Evolutionary conservation across 805 yeast genomes (phyloP).

Genomic region (Metschnikowia anglica): DNA sequence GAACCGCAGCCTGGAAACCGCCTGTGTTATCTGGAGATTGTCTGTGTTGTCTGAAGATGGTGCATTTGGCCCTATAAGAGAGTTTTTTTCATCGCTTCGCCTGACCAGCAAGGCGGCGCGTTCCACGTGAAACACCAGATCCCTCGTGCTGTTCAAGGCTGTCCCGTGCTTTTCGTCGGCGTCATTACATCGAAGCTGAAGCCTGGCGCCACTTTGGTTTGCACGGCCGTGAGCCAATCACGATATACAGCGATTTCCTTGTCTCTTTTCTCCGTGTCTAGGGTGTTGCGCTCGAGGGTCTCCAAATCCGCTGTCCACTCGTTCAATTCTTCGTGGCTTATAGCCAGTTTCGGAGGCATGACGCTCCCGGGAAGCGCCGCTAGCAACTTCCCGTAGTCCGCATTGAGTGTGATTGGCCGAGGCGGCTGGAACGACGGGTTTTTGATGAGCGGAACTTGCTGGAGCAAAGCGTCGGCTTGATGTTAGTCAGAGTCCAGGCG

Average conservation of each 20-base stretch:
- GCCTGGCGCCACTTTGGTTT: constrained; percentile 42
- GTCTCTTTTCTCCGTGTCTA: constrained; percentile 12
- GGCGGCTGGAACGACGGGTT: constrained; percentile 56
- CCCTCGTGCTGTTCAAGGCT: background rate
- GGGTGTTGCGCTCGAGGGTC: constrained; percentile 10
- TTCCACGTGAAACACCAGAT: background rate
- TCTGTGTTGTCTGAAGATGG: too few species aligned
- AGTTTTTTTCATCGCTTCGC: background rate
- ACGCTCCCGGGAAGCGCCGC: constrained; percentile 34
- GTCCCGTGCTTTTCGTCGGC: constrained; percentile 17
- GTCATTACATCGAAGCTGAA: constrained; percentile 34
- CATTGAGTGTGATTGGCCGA: constrained; percentile 52
- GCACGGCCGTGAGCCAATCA: constrained; percentile 34
- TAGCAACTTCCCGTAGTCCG: constrained; percentile 42
- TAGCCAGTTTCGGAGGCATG: constrained; percentile 38
- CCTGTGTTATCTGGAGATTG: too few species aligned
- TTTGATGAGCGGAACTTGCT: constrained; percentile 54
- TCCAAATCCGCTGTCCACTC: constrained; percentile 30
- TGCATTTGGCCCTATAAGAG: too few species aligned
- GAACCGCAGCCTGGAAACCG: too few species aligned
- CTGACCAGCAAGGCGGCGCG: background rate
- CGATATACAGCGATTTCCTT: constrained; percentile 21
- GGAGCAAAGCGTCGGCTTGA: constrained; percentile 47
- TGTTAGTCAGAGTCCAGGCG: too few species aligned
- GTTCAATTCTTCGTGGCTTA: constrained; percentile 26